Percentiles rank a stretch among this genome's conserved stretches.
phyloP scores from a whole-genome alignment of 2,329 filamentous ascomycete genomes.

The Sclerotinia trifoliorum region DNA sequence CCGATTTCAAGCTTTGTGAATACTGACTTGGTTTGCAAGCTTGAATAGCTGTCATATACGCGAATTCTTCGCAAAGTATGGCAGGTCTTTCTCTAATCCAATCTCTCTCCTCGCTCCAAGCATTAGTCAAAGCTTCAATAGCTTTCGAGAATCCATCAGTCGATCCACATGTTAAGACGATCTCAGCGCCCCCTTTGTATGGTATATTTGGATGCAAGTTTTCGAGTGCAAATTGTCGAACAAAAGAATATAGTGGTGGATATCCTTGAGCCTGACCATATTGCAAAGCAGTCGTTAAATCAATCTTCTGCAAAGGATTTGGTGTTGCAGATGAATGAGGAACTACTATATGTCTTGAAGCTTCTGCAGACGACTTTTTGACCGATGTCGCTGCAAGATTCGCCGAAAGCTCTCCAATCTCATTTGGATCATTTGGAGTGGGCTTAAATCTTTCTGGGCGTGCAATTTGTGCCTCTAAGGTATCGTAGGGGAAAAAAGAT shows the following conservation, averaged over 20 bases:
- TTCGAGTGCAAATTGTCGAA: constrained; percentile 74
- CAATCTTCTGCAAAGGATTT: constrained; percentile 68
- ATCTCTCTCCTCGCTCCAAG: constrained; percentile 69
- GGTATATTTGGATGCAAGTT: constrained; percentile 79
- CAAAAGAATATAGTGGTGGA: constrained; percentile 71
- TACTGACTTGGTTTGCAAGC: constrained; percentile 52
- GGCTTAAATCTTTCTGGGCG: constrained; percentile 72
- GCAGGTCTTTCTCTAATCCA: constrained; percentile 69
- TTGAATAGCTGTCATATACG: constrained; percentile 75
- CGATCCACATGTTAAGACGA: constrained; percentile 75
- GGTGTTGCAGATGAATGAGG: constrained; percentile 63
- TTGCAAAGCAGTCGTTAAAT: constrained; percentile 78
- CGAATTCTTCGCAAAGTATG: constrained; percentile 75
- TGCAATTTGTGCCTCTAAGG: constrained; percentile 78
- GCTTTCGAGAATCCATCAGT: constrained; percentile 84
- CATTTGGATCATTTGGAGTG: constrained; percentile 58
- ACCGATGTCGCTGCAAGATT: constrained; percentile 41
- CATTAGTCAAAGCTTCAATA: constrained; percentile 71
- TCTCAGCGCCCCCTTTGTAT: constrained; percentile 72
- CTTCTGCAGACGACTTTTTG: constrained; percentile 32
- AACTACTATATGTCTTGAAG: constrained; percentile 58
- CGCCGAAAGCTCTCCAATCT: constrained; percentile 36
- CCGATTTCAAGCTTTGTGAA: not conserved
- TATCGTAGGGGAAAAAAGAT: constrained; percentile 85
- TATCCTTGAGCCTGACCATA: constrained; percentile 84